phyloP scores from a whole-genome alignment of 345 rosid genomes.

The Boechera retrofracta region DNA sequence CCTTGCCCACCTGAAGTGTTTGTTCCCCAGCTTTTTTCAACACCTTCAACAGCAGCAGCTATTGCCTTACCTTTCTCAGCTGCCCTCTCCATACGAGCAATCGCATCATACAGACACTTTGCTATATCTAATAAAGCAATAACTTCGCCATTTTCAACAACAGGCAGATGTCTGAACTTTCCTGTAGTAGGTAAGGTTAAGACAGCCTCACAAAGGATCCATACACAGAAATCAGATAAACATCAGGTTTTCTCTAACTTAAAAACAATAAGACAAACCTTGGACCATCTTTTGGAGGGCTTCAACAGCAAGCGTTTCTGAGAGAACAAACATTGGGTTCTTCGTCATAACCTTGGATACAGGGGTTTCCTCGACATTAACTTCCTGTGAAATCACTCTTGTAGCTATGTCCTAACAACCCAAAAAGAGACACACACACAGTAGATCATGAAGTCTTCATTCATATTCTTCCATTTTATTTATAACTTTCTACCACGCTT shows the following conservation, averaged over 20 bases:
- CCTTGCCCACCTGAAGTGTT: constrained; percentile 69
- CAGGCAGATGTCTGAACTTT: constrained; percentile 97
- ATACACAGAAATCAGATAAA: neutral
- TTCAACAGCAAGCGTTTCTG: constrained; percentile 96
- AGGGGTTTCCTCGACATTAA: constrained; percentile 86
- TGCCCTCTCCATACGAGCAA: constrained; percentile 99
- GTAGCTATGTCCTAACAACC: constrained; percentile 81
- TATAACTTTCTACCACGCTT: neutral
- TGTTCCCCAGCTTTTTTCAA: constrained; percentile 91
- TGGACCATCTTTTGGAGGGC: constrained; percentile 99
- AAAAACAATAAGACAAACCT: constrained; percentile 58
- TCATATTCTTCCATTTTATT: neutral
- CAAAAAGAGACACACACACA: neutral
- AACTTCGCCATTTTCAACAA: constrained; percentile 98
- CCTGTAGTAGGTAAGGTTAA: constrained; percentile 53
- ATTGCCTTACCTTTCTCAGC: constrained; percentile 99
- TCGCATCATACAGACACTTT: constrained; percentile 96
- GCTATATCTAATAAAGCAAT: constrained; percentile 97
- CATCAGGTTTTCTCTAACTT: constrained; percentile 10
- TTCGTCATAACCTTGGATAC: constrained; percentile 97
- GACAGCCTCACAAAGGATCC: constrained; percentile 29
- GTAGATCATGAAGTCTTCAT: neutral
- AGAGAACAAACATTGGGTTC: constrained; percentile 92
- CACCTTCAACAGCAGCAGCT: constrained; percentile 99
- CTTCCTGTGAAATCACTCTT: constrained; percentile 82